phyloP scores from a whole-genome alignment of 345 rosid species.

The Dipteronia dyeriana region DNA sequence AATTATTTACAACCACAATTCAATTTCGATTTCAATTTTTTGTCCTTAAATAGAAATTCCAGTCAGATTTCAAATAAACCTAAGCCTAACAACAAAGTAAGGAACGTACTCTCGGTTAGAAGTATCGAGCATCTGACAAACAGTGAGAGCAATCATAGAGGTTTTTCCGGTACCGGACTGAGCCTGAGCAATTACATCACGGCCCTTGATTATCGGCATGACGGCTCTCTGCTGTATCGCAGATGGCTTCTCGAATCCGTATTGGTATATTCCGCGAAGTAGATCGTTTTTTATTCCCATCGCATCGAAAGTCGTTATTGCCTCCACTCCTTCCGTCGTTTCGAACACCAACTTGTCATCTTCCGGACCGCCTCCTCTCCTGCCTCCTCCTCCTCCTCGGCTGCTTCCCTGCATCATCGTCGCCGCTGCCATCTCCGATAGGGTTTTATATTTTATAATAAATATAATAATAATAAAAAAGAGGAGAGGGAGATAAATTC shows the following conservation, averaged over 20 bases:
- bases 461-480: too few relatives aligned
- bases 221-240: constrained; percentile 97
- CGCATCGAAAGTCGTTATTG: constrained; percentile 72
- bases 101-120: constrained; percentile 66
- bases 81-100: background rate
- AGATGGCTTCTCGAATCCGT: constrained; percentile 92
- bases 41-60: too few relatives aligned
- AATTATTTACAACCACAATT: background rate
- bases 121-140: constrained; percentile 79
- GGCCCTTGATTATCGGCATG: constrained; percentile 87
- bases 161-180: constrained; percentile 99
- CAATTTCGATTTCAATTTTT: background rate
- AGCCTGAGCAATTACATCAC: constrained; percentile 96
- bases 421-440: constrained; percentile 22
- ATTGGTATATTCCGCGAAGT: constrained; percentile 81
- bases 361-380: constrained; percentile 37
- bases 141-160: constrained; percentile 95
- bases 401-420: constrained; percentile 29
- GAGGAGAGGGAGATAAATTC: too few relatives aligned
- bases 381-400: constrained; percentile 30
- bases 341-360: constrained; percentile 74
- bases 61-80: too few relatives aligned
- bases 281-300: constrained; percentile 86
- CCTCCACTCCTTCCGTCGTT: constrained; percentile 89
- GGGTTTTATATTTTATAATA: too few relatives aligned